Percentiles rank a stretch among this genome's conserved stretches.
These are phyloP conservation scores for Schizosaccharomyces lindneri DNA, from an alignment of 805 yeast genomes.

Conservation along the genomic window DNA sequence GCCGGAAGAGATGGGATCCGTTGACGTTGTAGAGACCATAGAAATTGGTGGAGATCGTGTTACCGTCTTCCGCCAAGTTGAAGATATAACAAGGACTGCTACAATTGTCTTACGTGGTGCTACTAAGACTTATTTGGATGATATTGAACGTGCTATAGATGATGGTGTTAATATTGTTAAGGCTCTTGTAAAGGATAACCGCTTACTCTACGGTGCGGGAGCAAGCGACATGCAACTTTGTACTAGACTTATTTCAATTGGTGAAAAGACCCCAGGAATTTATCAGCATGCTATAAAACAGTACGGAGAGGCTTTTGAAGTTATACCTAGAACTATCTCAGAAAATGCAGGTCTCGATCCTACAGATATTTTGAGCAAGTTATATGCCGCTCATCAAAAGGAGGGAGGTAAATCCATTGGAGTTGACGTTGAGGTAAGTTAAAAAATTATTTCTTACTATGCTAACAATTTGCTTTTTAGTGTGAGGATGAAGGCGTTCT, in stretches of 20 bases:
- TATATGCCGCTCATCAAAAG: constrained; percentile 69
- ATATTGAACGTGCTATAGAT: constrained; percentile 88
- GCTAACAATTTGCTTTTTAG: neutral
- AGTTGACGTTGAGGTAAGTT: constrained; percentile 56
- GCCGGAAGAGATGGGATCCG: constrained; percentile 75
- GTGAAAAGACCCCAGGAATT: constrained; percentile 84
- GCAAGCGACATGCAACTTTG: constrained; percentile 78
- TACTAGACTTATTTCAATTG: constrained; percentile 51
- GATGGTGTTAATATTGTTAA: constrained; percentile 87
- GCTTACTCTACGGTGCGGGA: constrained; percentile 88
- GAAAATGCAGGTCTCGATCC: constrained; percentile 87
- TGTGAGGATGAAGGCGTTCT: constrained; percentile 20
- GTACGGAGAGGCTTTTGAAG: constrained; percentile 85
- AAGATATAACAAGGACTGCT: constrained; percentile 49
- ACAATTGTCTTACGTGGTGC: constrained; percentile 92
- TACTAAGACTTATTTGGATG: constrained; percentile 78
- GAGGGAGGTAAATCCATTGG: constrained; percentile 21
- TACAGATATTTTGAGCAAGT: constrained; percentile 64
- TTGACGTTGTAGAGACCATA: constrained; percentile 68
- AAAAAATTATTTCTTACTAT: neutral
- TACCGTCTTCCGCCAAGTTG: constrained; percentile 59
- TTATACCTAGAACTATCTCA: constrained; percentile 72
- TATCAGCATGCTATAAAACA: constrained; percentile 82
- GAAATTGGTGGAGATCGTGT: constrained; percentile 97
- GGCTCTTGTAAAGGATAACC: constrained; percentile 59